Base-by-base conservation (phyloP, 441 rosid genomes). In the Croton setiger region DNA sequence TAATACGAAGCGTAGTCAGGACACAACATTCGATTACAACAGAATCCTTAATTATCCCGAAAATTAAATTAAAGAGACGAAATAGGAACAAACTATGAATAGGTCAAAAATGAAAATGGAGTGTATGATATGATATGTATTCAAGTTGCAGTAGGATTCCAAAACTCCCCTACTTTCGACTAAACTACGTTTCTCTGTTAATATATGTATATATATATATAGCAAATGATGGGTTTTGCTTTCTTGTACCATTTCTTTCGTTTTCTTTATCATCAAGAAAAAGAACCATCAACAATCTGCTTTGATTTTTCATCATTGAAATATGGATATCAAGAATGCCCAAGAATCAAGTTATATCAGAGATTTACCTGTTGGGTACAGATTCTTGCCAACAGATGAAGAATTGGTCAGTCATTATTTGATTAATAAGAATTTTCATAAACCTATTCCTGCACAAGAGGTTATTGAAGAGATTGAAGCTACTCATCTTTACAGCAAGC, bases 301-400 rank as follows among this genome's bases (percentile, higher is more conserved):
- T 17, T 49, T 10, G 18, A 10, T 5, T 47, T 47, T 47, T 11
- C n/a, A n/a, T n/a, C n/a, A n/a, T 47, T 47, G 2, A 17, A 13
- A 13, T 47, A 47, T 47, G 17, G 51, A 47, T 47, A 11, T 1
- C 9, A 10, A n/a, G 4, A 10, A 49, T 49, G 54, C 9, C 3
- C 54, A 49, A 49, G 54, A 3, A 57, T 1, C 15, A 27, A 63
- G 11, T 13, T 45, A 17, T 55, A 39, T 56, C 8, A 7, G 20
- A 41, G 67, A 47, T 1, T 13, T 70, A 0, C 80, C 82, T 7
- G 43, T 63, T 13, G 84, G 84, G 45, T 77, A 41, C 51, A 60
- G 70, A 39, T 77, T 80, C 41, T 0, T 15, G 43, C 84, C 84
- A 0, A 77, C 84, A 1, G 81, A 80, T 4, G 74, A 71, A 43